A percentile compares a stretch with the other conserved stretches of the same genome.
Evolutionary conservation across 306 rosid species (phyloP).

Genomic region (Castanea mollissima): DNA sequence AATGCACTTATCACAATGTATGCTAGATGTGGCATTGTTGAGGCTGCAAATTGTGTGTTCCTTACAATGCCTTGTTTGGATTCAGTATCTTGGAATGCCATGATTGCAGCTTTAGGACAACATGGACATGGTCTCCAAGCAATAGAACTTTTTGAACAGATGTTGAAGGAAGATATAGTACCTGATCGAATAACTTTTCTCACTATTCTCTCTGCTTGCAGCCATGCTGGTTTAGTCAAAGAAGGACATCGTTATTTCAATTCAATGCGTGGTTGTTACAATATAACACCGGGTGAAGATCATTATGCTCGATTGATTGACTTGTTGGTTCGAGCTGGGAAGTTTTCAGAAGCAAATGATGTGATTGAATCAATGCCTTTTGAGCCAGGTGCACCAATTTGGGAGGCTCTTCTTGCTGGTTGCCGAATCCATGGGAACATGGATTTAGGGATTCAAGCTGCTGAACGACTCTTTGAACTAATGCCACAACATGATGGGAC

Average conservation of each 20-base stretch:
- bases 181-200: conserved; percentile 55
- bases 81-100: conserved; percentile 59
- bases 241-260: conserved; percentile 43
- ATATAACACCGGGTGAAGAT: conserved; percentile 49
- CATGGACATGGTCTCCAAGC: conserved; percentile 40
- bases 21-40: conserved; percentile 53
- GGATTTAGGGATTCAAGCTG: conserved; percentile 47
- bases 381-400: conserved; percentile 41
- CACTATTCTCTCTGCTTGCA: conserved; percentile 55
- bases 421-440: conserved; percentile 47
- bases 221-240: conserved; percentile 49
- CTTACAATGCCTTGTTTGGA: conserved; percentile 52
- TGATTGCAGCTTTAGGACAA: conserved; percentile 59
- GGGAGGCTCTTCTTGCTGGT: conserved; percentile 61
- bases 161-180: conserved; percentile 47
- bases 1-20: conserved; percentile 61
- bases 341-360: conserved; percentile 42
- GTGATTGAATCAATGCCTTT: conserved; percentile 46
- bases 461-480: conserved; percentile 40
- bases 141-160: conserved; percentile 43
- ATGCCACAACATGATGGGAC: conserved; percentile 49
- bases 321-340: conserved; percentile 48
- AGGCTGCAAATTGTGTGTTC: conserved; percentile 41
- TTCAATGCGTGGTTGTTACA: conserved; percentile 31
- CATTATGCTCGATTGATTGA: conserved; percentile 54